Conservation (phyloP, 75 land plant species). For the Pinus albicaulis region DNA sequence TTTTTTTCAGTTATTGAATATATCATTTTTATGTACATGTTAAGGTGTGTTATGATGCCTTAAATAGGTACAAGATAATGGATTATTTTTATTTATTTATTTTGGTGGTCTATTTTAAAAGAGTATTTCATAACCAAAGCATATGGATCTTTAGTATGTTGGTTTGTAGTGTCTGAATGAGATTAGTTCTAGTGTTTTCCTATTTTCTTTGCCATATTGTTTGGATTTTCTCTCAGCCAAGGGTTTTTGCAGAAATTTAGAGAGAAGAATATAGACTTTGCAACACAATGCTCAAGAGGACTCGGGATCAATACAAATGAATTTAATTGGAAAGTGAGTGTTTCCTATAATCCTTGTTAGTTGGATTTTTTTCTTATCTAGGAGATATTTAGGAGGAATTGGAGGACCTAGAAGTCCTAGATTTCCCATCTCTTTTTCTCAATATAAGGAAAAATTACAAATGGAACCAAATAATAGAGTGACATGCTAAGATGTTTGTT, state of each 20-base stretch:
- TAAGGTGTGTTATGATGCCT: no score
- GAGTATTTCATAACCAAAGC: background rate
- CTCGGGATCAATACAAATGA: constrained; percentile 69
- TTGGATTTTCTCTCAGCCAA: constrained; percentile 41
- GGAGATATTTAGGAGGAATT: constrained; percentile 84
- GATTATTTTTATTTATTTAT: no score
- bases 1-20: no score
- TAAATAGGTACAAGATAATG: no score
- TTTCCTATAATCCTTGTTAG: constrained; percentile 87
- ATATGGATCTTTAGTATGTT: background rate
- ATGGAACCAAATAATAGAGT: constrained; percentile 99
- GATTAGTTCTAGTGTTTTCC: background rate
- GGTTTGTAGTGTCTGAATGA: background rate
- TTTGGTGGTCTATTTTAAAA: no score
- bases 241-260: constrained; percentile 92
- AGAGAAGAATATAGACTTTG: constrained; percentile 93
- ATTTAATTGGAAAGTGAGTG: constrained; percentile 87
- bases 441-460: constrained; percentile 96
- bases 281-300: constrained; percentile 96
- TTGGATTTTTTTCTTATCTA: constrained; percentile 89
- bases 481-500: constrained; percentile 98
- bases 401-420: constrained; percentile 97
- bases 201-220: background rate
- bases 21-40: no score
- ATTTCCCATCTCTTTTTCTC: constrained; percentile 85